Percentiles rank a stretch among this genome's conserved stretches.
Conservation (phyloP, 2,329 filamentous ascomycete species). For the Colletotrichum graminicola region DNA sequence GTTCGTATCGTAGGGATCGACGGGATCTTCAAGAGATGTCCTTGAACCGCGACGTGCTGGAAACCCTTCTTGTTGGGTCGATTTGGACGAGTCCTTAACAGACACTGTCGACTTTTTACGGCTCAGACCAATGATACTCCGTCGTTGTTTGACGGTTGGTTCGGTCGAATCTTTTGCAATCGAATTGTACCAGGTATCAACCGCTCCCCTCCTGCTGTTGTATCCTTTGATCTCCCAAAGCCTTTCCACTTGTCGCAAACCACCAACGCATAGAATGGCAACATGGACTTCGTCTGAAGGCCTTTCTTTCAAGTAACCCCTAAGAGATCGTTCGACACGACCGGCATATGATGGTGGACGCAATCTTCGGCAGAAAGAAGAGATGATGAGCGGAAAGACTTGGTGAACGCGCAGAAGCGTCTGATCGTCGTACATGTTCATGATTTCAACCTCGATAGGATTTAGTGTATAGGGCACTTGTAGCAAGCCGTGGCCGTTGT, state of each 20-base stretch:
- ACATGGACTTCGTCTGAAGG: conserved; percentile 73
- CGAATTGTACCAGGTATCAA: conserved; percentile 70
- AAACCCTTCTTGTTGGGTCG: conserved; percentile 38
- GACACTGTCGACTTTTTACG: conserved; percentile 67
- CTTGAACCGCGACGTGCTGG: conserved; percentile 23
- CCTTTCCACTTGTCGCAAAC: conserved; percentile 71
- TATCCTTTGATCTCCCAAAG: conserved; percentile 77
- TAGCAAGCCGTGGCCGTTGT: conserved; percentile 64
- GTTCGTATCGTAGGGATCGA: conserved; percentile 36
- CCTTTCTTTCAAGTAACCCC: conserved; percentile 73
- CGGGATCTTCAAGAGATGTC: conserved; percentile 23
- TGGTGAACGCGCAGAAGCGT: conserved; percentile 74
- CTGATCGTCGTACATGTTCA: conserved; percentile 74
- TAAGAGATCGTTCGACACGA: conserved; percentile 70
- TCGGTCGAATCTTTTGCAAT: conserved; percentile 61
- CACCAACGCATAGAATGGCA: conserved; percentile 70
- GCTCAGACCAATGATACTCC: conserved; percentile 66
- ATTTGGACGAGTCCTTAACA: conserved; percentile 49
- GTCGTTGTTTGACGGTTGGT: conserved; percentile 60
- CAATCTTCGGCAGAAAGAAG: conserved; percentile 72
- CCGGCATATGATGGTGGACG: conserved; percentile 75
- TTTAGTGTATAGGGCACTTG: conserved; percentile 70
- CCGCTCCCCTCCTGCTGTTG: conserved; percentile 68
- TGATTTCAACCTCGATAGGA: conserved; percentile 71
- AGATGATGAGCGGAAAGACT: conserved; percentile 73